Base-by-base conservation (phyloP, 176 grass and related monocot genomes). In the Eleusine indica region DNA sequence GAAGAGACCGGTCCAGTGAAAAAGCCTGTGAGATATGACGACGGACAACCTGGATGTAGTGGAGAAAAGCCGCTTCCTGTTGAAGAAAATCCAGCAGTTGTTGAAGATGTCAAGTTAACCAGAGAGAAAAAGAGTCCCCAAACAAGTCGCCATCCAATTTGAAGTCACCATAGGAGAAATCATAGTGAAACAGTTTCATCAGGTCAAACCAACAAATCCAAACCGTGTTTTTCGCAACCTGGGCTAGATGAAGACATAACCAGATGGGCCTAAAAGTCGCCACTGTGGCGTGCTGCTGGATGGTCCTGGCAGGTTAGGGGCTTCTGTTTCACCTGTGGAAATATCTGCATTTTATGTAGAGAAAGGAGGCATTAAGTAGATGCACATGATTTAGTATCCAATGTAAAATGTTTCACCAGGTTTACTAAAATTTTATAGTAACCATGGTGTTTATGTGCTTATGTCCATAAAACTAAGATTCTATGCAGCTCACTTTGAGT, bases 181-280 rank as follows among this genome's bases (percentile, higher is more conserved):
- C 16, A 56, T 16, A 56, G 52, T 56, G 15, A 8, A 61, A 52
- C 32, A 3, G 14, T 53, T 74, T 66, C 13, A 3, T 66, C 5
- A n/a, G 13, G 6, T n/a, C 14, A 42, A 19, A 37, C 15, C 46
- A 78, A 77, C 13, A 41, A 5, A 15, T 29, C 46, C 5, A 9
- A 32, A 53, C 6, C 29, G 32, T 48, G 16, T 17, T 32, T 12
- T 84, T 25, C 43, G 2, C 74, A 78, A 61, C 4, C 12, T 19
- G 14, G 30, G 11, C 80, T 46, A 86, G 58, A 80, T 86, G 37
- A 80, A 42, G 29, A 86, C 37, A 70, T 70, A 86, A 7, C 84
- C 84, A 43, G 62, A 84, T 4, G 37, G 58, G 16, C 84, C 84
- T 68, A 80, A 44, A 66, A 67, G 17, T 29, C 84, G 69, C 84